A percentile compares a stretch with the other conserved stretches of the same genome.
Conservation (phyloP, 495 filamentous ascomycete genomes). For the Gamarada debralockiae region DNA sequence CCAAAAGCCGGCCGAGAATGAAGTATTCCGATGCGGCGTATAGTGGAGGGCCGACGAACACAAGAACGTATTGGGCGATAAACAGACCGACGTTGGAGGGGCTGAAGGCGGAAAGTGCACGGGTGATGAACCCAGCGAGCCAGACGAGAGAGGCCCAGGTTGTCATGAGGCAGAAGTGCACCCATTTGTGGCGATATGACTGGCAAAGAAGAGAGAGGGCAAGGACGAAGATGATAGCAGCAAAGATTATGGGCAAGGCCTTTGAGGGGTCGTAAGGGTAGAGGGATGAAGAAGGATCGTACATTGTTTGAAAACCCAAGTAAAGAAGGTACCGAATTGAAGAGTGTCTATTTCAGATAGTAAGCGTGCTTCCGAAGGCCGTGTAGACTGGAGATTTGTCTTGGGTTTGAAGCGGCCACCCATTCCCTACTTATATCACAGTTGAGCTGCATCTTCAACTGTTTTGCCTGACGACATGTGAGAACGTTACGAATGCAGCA, state of each 20-base stretch:
- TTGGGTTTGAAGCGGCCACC: background rate
- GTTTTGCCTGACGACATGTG: background rate
- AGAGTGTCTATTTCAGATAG: background rate
- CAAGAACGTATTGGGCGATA: conserved; percentile 38
- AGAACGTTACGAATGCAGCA: conserved; percentile 17
- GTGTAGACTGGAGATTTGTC: background rate
- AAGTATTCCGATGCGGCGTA: conserved; percentile 51
- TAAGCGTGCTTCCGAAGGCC: background rate
- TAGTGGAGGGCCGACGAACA: conserved; percentile 45
- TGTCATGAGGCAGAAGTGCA: conserved; percentile 32
- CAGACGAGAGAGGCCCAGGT: conserved; percentile 38
- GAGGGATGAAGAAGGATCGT: conserved; percentile 12
- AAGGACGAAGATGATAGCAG: conserved; percentile 49
- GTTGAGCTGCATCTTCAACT: background rate
- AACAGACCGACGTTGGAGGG: conserved; percentile 36
- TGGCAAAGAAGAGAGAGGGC: conserved; percentile 42
- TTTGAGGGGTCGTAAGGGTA: conserved; percentile 67
- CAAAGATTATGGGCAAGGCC: conserved; percentile 62
- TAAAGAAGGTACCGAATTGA: background rate
- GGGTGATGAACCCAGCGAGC: conserved; percentile 38
- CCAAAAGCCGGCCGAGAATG: conserved; percentile 43
- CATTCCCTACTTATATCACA: background rate
- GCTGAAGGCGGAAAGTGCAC: conserved; percentile 32
- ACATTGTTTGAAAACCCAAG: background rate
- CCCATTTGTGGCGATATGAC: conserved; percentile 31